A percentile compares a stretch with the other conserved stretches of the same genome.
phyloP scores from a whole-genome alignment of 805 yeast genomes.

The Yarrowia hollandica region DNA sequence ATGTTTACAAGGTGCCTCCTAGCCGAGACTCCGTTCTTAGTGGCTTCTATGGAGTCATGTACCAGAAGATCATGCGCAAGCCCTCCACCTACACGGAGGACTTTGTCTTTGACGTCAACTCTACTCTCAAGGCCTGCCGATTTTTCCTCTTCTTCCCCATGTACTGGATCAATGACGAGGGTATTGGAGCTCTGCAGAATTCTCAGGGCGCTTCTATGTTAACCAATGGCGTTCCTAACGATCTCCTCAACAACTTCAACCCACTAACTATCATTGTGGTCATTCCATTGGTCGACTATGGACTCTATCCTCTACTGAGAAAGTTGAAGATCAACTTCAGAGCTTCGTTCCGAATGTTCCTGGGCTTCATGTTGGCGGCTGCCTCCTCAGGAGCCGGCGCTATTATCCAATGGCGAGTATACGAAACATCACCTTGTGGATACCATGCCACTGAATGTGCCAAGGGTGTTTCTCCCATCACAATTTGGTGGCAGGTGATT shows the following conservation, averaged over 20 bases:
- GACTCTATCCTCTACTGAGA: constrained; percentile 50
- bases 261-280: constrained; percentile 56
- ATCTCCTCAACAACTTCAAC: constrained; percentile 55
- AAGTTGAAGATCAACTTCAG: constrained; percentile 47
- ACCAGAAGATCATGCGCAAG: background rate
- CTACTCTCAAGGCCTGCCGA: constrained; percentile 61
- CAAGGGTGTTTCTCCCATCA: constrained; percentile 40
- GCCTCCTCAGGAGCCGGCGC: constrained; percentile 53
- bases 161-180: constrained; percentile 44
- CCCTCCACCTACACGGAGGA: constrained; percentile 43
- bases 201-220: constrained; percentile 58
- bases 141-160: constrained; percentile 63
- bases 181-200: constrained; percentile 43
- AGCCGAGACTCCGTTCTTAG: background rate
- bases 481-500: constrained; percentile 42
- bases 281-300: constrained; percentile 52
- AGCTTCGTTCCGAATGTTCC: constrained; percentile 48
- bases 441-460: constrained; percentile 36
- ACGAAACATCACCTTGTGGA: constrained; percentile 53
- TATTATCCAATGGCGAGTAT: constrained; percentile 50
- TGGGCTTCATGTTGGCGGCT: constrained; percentile 53
- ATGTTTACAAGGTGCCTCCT: constrained; percentile 43
- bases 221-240: constrained; percentile 56
- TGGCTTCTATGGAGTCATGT: constrained; percentile 11
- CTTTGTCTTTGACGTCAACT: constrained; percentile 61